Percentiles rank a stretch among this genome's conserved stretches.
Conservation (phyloP, 352 stramenopile genomes). For the Pythium aquatile region DNA sequence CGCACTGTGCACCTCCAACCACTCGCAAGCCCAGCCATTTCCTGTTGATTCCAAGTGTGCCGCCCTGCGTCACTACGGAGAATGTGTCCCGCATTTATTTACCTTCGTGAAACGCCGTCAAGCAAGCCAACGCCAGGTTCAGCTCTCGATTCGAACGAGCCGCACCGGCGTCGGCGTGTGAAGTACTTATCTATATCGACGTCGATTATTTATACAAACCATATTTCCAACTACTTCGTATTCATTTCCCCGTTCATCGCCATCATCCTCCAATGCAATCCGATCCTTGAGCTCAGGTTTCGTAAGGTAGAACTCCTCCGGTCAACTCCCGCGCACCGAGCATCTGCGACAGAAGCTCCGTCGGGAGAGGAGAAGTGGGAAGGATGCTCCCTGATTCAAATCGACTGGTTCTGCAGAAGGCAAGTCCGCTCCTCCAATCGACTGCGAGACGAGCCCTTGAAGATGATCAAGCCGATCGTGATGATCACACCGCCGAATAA, state of each 20-base stretch:
- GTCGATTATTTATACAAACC: neutral
- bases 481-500: neutral
- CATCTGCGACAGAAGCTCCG: no score
- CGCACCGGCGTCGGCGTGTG: neutral
- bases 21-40: neutral
- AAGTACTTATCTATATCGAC: neutral
- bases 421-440: neutral
- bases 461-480: neutral
- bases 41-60: neutral
- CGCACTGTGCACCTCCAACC: neutral
- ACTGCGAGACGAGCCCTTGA: neutral
- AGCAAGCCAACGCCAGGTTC: neutral
- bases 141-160: neutral
- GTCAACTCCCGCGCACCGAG: no score
- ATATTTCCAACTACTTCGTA: neutral
- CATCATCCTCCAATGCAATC: neutral
- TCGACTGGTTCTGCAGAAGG: neutral
- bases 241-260: neutral
- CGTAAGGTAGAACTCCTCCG: no score
- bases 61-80: neutral
- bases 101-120: neutral
- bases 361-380: no score
- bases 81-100: constrained; percentile 1
- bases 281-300: no score
- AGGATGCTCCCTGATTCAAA: no score